Percentiles rank a stretch among this genome's conserved stretches.
Conservation (phyloP, 139 green algal species). For the Coelastrella sp. region DNA sequence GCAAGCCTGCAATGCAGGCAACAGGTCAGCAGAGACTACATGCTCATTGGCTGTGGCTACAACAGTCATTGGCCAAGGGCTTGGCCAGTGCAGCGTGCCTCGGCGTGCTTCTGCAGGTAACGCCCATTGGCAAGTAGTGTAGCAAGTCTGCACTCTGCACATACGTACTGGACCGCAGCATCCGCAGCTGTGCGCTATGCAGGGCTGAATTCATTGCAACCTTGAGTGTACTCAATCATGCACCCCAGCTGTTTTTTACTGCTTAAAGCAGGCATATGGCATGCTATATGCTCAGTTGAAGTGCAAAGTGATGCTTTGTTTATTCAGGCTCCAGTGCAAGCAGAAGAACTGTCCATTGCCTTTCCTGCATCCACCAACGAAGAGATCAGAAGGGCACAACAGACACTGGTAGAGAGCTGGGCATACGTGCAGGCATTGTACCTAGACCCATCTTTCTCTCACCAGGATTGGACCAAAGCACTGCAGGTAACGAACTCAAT, state of each 20-base stretch:
- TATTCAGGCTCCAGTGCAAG: not conserved
- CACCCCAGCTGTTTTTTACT: too few species aligned
- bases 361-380: constrained; percentile 43
- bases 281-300: too few species aligned
- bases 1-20: too few species aligned
- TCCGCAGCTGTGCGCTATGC: too few species aligned
- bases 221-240: too few species aligned
- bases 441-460: constrained; percentile 43
- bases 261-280: too few species aligned
- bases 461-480: constrained; percentile 39
- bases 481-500: constrained; percentile 35
- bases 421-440: constrained; percentile 32
- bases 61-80: not conserved
- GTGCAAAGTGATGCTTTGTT: not conserved
- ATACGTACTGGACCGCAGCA: not conserved
- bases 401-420: constrained; percentile 52
- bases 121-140: too few species aligned
- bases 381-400: constrained; percentile 46
- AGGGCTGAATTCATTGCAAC: too few species aligned
- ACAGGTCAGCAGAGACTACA: too few species aligned
- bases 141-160: too few species aligned
- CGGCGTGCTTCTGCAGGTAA: constrained; percentile 16
- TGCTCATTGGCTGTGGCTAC: too few species aligned
- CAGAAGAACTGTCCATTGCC: constrained; percentile 33
- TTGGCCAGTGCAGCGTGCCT: not conserved